A percentile compares a stretch with the other conserved stretches of the same genome.
Evolutionary conservation across 75 land plant genomes (phyloP).

Genomic region (Pinus taeda): DNA sequence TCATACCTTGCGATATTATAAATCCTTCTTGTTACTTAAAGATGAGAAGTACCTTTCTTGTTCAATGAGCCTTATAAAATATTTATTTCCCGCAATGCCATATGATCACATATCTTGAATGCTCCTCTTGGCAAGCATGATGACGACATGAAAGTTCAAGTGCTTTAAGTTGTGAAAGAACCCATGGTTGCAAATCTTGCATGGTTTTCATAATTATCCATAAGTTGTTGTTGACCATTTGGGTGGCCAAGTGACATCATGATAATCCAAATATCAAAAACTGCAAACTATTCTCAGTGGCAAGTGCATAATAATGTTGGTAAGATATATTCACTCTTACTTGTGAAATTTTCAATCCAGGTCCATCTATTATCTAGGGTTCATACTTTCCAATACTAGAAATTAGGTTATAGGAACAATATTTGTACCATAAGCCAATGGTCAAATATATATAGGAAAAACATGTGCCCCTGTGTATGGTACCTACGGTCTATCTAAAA

Average conservation of each 20-base stretch:
- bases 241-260: conserved; percentile 20
- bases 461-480: conserved; percentile 98
- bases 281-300: conserved; percentile 29
- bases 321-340: conserved; percentile 26
- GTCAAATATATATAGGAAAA: conserved; percentile 87
- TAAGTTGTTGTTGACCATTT: conserved; percentile 9
- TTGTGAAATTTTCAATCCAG: no score
- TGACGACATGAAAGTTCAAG: no score
- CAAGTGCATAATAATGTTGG: conserved; percentile 36
- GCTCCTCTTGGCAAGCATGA: no score
- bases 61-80: no score
- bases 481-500: conserved; percentile 94
- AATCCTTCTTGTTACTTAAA: no score
- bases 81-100: no score
- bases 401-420: no score
- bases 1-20: no score
- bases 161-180: conserved; percentile 39
- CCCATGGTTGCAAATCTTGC: conserved; percentile 27
- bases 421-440: conserved; percentile 99
- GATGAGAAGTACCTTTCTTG: no score
- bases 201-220: conserved; percentile 16
- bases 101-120: no score
- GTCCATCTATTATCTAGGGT: no score
- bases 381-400: no score
- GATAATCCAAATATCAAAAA: conserved; percentile 33